Conservation (phyloP, 345 rosid species). For the Eucalyptus marginata region DNA sequence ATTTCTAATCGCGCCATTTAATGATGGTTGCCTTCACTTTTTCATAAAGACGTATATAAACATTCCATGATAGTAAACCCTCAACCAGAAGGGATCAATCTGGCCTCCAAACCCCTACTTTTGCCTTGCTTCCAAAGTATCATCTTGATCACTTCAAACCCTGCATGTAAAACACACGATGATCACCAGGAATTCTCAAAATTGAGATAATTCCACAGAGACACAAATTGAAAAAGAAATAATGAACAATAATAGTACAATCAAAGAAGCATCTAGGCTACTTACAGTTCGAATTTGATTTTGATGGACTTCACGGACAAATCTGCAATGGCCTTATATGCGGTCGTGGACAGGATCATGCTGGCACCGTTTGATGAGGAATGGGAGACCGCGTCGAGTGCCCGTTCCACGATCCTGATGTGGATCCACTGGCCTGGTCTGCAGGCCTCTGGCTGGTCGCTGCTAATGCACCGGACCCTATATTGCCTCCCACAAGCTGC, state of each 20-base stretch:
- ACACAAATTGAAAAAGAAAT: neutral
- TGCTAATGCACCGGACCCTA: too few relatives aligned
- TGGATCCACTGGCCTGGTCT: neutral
- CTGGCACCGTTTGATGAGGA: conserved; percentile 16
- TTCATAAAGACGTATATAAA: too few relatives aligned
- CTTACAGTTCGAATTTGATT: conserved; percentile 38
- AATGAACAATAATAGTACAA: neutral
- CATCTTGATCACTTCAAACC: neutral
- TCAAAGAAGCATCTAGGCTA: neutral
- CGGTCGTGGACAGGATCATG: conserved; percentile 28
- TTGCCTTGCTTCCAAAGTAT: neutral
- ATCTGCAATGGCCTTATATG: conserved; percentile 17
- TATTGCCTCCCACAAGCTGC: too few relatives aligned
- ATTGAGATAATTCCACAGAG: neutral
- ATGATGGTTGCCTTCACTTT: too few relatives aligned
- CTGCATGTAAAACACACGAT: neutral
- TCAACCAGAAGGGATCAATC: too few relatives aligned
- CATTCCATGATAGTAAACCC: too few relatives aligned
- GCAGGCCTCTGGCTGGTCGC: too few relatives aligned
- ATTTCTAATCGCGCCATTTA: too few relatives aligned
- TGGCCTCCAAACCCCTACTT: neutral
- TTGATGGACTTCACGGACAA: conserved; percentile 7
- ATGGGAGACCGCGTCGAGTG: conserved; percentile 10
- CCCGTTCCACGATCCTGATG: conserved; percentile 30
- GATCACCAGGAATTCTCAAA: neutral